Evolutionary conservation across 768 basidiomycete genomes (phyloP).

Genomic region (Mycena galopus): DNA sequence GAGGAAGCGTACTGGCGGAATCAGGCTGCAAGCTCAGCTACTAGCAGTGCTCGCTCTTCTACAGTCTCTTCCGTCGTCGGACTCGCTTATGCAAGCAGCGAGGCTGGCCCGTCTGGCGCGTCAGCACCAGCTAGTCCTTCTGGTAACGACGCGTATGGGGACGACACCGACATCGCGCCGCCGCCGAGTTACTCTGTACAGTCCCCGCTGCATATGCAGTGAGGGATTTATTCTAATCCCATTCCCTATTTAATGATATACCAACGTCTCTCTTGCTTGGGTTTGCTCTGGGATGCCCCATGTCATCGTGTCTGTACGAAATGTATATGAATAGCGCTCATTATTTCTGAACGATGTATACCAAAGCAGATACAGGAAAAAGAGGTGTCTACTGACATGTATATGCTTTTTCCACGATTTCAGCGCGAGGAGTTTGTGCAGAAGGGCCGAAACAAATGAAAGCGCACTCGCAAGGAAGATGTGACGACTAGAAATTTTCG

Average conservation of each 20-base stretch:
- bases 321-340: not conserved
- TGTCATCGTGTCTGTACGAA: not conserved
- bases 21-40: not conserved
- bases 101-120: not conserved
- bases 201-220: not conserved
- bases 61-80: not conserved
- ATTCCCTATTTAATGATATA: not conserved
- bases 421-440: too few species aligned
- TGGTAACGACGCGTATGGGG: not conserved
- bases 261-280: not conserved
- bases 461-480: too few species aligned
- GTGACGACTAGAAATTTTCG: too few species aligned
- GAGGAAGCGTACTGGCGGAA: not conserved
- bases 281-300: not conserved
- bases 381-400: too few species aligned
- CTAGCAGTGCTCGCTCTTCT: not conserved
- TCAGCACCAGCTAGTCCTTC: not conserved
- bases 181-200: slow-evolving; percentile 1
- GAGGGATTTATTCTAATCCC: not conserved
- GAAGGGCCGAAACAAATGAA: too few species aligned
- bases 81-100: not conserved
- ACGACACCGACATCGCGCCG: not conserved
- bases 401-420: too few species aligned
- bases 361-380: too few species aligned
- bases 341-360: not conserved